These are phyloP conservation scores for Striga asiatica DNA, from an alignment of 257 asterid species.

Conservation along the genomic window DNA sequence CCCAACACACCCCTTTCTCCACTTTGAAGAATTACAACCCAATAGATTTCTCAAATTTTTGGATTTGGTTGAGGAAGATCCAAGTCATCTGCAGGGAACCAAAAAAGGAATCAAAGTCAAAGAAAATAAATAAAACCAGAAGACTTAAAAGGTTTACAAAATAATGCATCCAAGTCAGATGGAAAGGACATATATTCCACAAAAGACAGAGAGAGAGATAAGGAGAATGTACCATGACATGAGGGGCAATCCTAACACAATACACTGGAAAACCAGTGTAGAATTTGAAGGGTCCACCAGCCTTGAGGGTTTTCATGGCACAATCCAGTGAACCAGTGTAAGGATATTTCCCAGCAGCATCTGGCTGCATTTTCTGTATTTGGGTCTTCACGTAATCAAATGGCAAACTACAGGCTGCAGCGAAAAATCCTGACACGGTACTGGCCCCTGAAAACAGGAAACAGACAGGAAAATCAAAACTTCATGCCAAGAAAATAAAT, in stretches of 20 bases:
- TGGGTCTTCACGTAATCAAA: slow-evolving; percentile 92
- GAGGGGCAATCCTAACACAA: slow-evolving; percentile 93
- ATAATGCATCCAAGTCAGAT: background rate
- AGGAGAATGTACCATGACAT: slow-evolving; percentile 74
- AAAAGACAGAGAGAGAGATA: background rate
- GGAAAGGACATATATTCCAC: too few relatives aligned
- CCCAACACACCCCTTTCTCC: background rate
- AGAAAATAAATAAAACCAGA: background rate
- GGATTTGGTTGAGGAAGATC: slow-evolving; percentile 89
- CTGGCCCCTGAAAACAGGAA: slow-evolving; percentile 89
- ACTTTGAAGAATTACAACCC: slow-evolving; percentile 42
- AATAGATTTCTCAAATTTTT: slow-evolving; percentile 42
- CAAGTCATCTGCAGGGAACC: slow-evolving; percentile 70
- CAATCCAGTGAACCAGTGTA: slow-evolving; percentile 87
- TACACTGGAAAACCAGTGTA: slow-evolving; percentile 95
- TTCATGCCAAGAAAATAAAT: too few relatives aligned
- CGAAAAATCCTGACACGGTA: slow-evolving; percentile 77
- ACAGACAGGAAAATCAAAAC: background rate
- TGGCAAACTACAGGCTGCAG: slow-evolving; percentile 92
- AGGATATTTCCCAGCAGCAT: slow-evolving; percentile 70
- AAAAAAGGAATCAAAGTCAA: background rate
- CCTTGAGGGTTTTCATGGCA: slow-evolving; percentile 58
- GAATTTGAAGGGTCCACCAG: slow-evolving; percentile 77
- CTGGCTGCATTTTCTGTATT: slow-evolving; percentile 95
- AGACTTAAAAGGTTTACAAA: background rate